These are phyloP conservation scores for Zygoascus hellenicus DNA, from an alignment of 1,139 yeast species.

Conservation along the genomic window DNA sequence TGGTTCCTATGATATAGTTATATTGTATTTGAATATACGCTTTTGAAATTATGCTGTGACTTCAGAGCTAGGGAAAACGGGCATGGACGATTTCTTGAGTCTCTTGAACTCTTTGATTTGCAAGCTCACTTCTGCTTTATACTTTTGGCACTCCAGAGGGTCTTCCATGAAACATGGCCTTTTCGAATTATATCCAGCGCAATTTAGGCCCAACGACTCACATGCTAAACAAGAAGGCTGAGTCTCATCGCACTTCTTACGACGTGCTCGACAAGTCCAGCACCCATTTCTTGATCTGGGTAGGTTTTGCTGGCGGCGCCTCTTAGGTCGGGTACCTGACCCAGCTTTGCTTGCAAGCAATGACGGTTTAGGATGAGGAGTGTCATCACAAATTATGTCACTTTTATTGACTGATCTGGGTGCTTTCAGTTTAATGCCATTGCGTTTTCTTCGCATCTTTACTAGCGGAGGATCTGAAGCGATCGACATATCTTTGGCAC, in stretches of 20 bases:
- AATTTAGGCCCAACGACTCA: slow-evolving; percentile 34
- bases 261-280: slow-evolving; percentile 49
- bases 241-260: slow-evolving; percentile 30
- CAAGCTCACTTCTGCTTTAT: slow-evolving; percentile 5
- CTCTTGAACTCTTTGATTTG: slow-evolving; percentile 1
- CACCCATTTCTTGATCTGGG: slow-evolving; percentile 34
- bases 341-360: no score
- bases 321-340: neutral
- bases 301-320: neutral
- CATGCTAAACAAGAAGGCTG: slow-evolving; percentile 33
- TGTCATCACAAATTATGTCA: no score
- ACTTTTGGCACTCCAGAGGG: slow-evolving; percentile 9
- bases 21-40: neutral
- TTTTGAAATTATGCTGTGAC: neutral
- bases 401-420: no score
- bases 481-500: no score
- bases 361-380: no score
- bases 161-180: slow-evolving; percentile 52
- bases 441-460: no score
- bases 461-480: no score
- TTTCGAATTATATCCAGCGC: slow-evolving; percentile 33
- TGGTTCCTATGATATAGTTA: neutral
- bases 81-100: neutral
- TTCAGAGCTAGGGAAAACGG: neutral
- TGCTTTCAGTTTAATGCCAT: no score